A percentile compares a stretch with the other conserved stretches of the same genome.
Evolutionary conservation across 805 yeast species (phyloP).

Genomic region (Kuraishia ogatae): DNA sequence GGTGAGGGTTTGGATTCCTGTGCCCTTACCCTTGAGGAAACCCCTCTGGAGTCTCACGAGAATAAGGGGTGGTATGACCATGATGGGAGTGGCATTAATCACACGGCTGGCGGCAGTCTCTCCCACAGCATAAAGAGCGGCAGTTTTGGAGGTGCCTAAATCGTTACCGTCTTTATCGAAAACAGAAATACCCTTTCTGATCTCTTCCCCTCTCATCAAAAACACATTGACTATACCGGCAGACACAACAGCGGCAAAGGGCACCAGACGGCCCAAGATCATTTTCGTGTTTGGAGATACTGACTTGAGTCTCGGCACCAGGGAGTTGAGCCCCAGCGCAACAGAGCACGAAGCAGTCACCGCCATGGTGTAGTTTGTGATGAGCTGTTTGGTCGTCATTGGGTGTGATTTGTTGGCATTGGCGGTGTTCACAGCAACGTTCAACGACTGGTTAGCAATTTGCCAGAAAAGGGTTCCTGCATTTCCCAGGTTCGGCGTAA

Average conservation of each 20-base stretch:
- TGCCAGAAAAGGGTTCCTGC: conserved; percentile 96
- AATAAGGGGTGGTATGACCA: conserved; percentile 91
- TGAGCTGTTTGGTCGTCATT: conserved; percentile 65
- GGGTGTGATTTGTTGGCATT: conserved; percentile 96
- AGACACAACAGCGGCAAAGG: conserved; percentile 96
- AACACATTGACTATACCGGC: conserved; percentile 97
- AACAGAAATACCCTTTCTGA: conserved; percentile 74
- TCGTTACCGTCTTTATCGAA: conserved; percentile 56
- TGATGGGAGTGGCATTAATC: conserved; percentile 92
- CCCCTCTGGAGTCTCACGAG: conserved; percentile 71
- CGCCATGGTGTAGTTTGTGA: conserved; percentile 76
- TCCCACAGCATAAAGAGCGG: conserved; percentile 90
- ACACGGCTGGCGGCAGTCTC: conserved; percentile 95
- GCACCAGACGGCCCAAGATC: conserved; percentile 80
- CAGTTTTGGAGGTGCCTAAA: conserved; percentile 68
- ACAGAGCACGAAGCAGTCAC: conserved; percentile 94
- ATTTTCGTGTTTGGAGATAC: conserved; percentile 63
- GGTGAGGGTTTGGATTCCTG: conserved; percentile 55
- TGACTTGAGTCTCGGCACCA: conserved; percentile 77
- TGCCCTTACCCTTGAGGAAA: conserved; percentile 58
- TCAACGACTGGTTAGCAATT: conserved; percentile 91
- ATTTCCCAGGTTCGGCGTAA: conserved; percentile 87
- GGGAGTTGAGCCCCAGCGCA: conserved; percentile 83
- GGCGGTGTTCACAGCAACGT: conserved; percentile 94
- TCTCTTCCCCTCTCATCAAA: conserved; percentile 92